phyloP scores from a whole-genome alignment of 2,329 filamentous ascomycete species.

The Proliferodiscus dingleyae region DNA sequence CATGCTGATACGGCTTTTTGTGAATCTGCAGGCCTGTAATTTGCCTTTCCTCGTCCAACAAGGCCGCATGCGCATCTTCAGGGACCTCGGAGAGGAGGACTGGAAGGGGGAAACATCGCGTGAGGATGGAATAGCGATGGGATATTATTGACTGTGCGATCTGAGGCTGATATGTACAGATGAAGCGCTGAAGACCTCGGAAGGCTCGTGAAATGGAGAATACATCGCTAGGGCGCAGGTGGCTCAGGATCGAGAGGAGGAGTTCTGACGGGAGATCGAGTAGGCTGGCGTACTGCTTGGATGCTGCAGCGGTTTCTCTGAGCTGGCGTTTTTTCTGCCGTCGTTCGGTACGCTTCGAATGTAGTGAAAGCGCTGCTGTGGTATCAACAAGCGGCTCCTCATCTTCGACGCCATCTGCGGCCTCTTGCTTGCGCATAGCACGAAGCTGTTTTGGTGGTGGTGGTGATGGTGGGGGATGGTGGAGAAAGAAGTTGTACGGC shows the following conservation, averaged over 20 bases:
- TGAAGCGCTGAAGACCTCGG: constrained; percentile 38
- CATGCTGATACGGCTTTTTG: constrained; percentile 48
- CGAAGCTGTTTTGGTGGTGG: no score
- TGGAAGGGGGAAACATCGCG: constrained; percentile 48
- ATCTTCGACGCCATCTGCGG: constrained; percentile 21
- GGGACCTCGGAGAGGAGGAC: constrained; percentile 39
- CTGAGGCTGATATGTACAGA: constrained; percentile 38
- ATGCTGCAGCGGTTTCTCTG: constrained; percentile 34
- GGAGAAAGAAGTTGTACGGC: no score
- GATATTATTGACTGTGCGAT: constrained; percentile 41
- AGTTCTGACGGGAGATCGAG: constrained; percentile 50
- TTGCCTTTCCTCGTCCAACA: constrained; percentile 39
- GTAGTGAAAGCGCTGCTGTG: constrained; percentile 44
- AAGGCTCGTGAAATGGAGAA: constrained; percentile 41
- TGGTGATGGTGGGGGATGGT: no score
- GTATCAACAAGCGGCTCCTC: constrained; percentile 43
- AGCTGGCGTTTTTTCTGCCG: constrained; percentile 40
- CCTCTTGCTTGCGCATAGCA: background rate
- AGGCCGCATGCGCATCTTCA: constrained; percentile 31
- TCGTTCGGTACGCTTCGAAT: constrained; percentile 49
- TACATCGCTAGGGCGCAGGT: constrained; percentile 46
- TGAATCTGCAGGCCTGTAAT: constrained; percentile 29
- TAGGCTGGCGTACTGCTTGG: constrained; percentile 33
- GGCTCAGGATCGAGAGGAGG: constrained; percentile 42
- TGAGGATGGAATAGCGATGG: constrained; percentile 45